Evolutionary conservation across 148 eudicot genomes (phyloP).

Genomic region (Polygonum maritimum): DNA sequence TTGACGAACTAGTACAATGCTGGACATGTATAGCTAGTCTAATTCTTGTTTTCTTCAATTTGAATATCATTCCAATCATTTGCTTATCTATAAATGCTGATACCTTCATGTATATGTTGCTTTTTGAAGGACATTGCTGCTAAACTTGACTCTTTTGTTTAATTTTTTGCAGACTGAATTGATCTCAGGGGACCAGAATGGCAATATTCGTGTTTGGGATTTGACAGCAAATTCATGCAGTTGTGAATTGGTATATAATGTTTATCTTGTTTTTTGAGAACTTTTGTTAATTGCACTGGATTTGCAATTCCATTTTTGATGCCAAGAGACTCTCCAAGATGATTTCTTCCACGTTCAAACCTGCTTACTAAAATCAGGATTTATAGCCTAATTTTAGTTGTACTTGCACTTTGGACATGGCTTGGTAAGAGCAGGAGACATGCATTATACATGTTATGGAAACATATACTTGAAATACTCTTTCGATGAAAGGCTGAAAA

Average conservation of each 20-base stretch:
- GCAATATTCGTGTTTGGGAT: conserved; percentile 98
- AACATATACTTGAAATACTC: neutral
- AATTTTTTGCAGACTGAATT: conserved; percentile 62
- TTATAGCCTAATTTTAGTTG: neutral
- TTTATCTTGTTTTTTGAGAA: neutral
- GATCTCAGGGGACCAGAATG: conserved; percentile 98
- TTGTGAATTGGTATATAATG: conserved; percentile 77
- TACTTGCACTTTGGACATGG: neutral
- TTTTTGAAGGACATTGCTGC: neutral
- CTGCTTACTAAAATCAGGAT: neutral
- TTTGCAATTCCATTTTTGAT: neutral
- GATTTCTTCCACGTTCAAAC: neutral
- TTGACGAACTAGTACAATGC: neutral
- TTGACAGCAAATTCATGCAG: conserved; percentile 97
- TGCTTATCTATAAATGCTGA: neutral
- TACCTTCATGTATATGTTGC: neutral
- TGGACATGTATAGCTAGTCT: neutral
- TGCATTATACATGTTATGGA: neutral
- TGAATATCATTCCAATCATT: neutral
- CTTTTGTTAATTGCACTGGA: neutral
- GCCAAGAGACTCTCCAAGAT: neutral
- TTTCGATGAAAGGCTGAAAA: neutral
- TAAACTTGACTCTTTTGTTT: neutral
- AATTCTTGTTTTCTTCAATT: neutral
- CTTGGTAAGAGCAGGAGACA: neutral